Percentiles rank a stretch among this genome's conserved stretches.
These are phyloP conservation scores for Cyberlindnera euphorbiiphila DNA, from an alignment of 805 yeast genomes.

Conservation along the genomic window DNA sequence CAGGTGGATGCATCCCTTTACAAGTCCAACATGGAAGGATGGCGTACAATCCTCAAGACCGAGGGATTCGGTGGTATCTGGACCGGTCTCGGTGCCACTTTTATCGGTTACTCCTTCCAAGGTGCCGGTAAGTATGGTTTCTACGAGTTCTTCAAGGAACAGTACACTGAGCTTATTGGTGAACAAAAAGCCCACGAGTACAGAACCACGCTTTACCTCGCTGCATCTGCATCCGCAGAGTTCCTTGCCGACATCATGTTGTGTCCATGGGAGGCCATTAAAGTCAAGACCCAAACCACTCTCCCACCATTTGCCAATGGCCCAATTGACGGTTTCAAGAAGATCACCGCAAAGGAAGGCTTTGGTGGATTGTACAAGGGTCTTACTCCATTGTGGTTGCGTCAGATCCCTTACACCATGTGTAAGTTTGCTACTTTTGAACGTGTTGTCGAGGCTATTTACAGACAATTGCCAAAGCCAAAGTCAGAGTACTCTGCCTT, in stretches of 20 bases:
- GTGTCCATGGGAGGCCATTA: slow-evolving; percentile 94
- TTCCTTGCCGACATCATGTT: slow-evolving; percentile 84
- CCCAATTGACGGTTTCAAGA: slow-evolving; percentile 62
- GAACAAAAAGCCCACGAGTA: slow-evolving; percentile 55
- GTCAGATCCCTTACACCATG: slow-evolving; percentile 99
- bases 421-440: slow-evolving; percentile 95
- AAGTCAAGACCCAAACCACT: slow-evolving; percentile 91
- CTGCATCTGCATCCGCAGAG: slow-evolving; percentile 92
- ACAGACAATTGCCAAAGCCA: slow-evolving; percentile 65
- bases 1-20: slow-evolving; percentile 79
- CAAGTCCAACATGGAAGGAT: slow-evolving; percentile 76
- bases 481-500: slow-evolving; percentile 65
- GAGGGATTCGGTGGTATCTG: slow-evolving; percentile 75
- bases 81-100: slow-evolving; percentile 91
- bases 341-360: slow-evolving; percentile 66
- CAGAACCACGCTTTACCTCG: slow-evolving; percentile 70
- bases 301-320: slow-evolving; percentile 76
- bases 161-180: slow-evolving; percentile 66
- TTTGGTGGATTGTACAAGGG: slow-evolving; percentile 80
- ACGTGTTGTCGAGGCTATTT: slow-evolving; percentile 79
- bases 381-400: slow-evolving; percentile 85
- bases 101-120: slow-evolving; percentile 89
- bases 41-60: slow-evolving; percentile 64
- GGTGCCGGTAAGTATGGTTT: slow-evolving; percentile 98
- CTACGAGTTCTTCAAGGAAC: slow-evolving; percentile 85